phyloP scores from a whole-genome alignment of 306 rosid species.

The Potentilla sterilis region DNA sequence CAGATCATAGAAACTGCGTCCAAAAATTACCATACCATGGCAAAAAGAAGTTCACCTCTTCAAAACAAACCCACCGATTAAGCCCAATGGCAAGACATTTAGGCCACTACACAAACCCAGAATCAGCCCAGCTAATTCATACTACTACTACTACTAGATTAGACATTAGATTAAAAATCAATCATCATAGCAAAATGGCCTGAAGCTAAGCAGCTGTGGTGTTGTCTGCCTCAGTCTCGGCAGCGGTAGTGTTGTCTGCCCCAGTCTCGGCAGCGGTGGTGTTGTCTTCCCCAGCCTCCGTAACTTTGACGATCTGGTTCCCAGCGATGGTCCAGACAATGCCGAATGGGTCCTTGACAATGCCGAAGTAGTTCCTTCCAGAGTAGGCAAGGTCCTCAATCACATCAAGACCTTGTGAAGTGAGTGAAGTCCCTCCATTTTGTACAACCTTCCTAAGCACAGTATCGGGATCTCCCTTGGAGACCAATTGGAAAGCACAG shows the following conservation, averaged over 20 bases:
- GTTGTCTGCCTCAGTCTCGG: background rate
- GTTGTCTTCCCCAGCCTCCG: constrained; percentile 39
- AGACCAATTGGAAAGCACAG: background rate
- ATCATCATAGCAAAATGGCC: background rate
- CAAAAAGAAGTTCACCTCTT: background rate
- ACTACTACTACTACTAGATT: background rate
- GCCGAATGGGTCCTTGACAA: too few relatives aligned
- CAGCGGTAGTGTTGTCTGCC: background rate
- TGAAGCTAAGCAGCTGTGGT: background rate
- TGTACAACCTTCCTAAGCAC: constrained; percentile 53
- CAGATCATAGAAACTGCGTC: background rate
- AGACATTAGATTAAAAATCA: background rate
- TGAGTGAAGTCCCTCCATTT: constrained; percentile 43
- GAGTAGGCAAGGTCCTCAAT: constrained; percentile 23
- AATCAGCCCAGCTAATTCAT: background rate
- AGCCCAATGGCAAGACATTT: background rate
- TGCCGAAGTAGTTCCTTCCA: too few relatives aligned
- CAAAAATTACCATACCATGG: background rate
- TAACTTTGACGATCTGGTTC: constrained; percentile 47
- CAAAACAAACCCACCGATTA: background rate
- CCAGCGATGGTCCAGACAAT: constrained; percentile 4
- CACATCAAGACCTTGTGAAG: constrained; percentile 7
- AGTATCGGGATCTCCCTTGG: constrained; percentile 25
- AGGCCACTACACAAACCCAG: background rate
- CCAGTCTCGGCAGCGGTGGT: constrained; percentile 16